Evolutionary conservation across 2,329 filamentous ascomycete genomes (phyloP), one percentile per base, ranked within the genome.

Genomic region (Alternaria solani): DNA sequence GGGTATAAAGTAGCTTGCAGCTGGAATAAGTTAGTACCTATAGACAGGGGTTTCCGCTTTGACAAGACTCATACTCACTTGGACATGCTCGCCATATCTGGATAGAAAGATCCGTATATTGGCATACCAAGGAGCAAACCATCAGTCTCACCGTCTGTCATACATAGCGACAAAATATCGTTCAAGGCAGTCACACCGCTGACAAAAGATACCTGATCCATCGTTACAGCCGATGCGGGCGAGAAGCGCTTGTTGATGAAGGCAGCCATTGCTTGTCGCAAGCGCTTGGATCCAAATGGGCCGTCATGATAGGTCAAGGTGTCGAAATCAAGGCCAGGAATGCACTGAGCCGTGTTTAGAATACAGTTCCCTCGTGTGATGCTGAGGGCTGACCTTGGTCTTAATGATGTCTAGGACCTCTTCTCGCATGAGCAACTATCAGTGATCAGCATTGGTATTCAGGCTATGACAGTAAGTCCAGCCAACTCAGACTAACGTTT

Each of bases 81-180:
- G 7, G 57, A 59, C 57, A 59, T 59, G 44, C 52, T 59, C 44
- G 43, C 51, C 30, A 59, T 28, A 46, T 59, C 57, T 16, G 51
- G 44, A 18, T 32, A 34, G 26, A 59, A 59, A 12, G 57, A 56
- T 23, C 57, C 57, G 38, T 59, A 59, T 26, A 59, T 44, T 12
- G 57, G 57, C 57, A 59, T 59, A 20, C 57, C 57, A 8, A 59
- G 52, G 20, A 59, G 57, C 30, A 59, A 43, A 18, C 43, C 57
- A n/a, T 59, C 52, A 16, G 25, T 39, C 25, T 56, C 57, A 20
- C 46, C 52, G 2, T 59, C 57, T 8, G 57, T 56, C 52, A 59
- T 25, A 14, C 57, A 59, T 4, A 59, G 39, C 11, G 57, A 59
- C 9, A 59, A n/a, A 1, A 59, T 56, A 26, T 59, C 52, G 7